A percentile compares a stretch with the other conserved stretches of the same genome.
Evolutionary conservation across 2,329 filamentous ascomycete genomes (phyloP).

Genomic region (Penicillium sp.): DNA sequence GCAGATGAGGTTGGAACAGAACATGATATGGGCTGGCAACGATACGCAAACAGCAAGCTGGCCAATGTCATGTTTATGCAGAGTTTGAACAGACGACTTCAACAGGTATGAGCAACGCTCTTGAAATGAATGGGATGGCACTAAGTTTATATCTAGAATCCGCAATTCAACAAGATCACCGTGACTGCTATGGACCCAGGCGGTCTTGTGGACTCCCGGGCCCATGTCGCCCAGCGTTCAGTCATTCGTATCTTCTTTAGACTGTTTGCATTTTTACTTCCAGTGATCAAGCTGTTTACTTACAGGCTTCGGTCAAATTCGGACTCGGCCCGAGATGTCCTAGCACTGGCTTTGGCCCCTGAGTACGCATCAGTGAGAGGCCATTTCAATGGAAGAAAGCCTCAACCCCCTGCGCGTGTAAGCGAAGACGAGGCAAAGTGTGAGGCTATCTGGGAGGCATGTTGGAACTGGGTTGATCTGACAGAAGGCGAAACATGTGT

Average conservation of each 20-base stretch:
- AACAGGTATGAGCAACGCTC: not conserved
- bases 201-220: conserved; percentile 9
- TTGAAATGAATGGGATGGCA: not conserved
- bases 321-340: conserved; percentile 1
- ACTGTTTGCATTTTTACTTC: not conserved
- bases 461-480: conserved; percentile 3
- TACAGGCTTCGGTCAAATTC: conserved; percentile 2
- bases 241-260: not conserved
- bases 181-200: conserved; percentile 14
- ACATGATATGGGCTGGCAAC: conserved; percentile 13
- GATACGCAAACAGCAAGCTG: conserved; percentile 13
- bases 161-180: conserved; percentile 1
- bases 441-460: conserved; percentile 6
- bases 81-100: conserved; percentile 8
- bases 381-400: conserved; percentile 1
- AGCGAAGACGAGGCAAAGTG: not conserved
- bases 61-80: conserved; percentile 16
- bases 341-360: conserved; percentile 1
- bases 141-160: not conserved
- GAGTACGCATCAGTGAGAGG: not conserved
- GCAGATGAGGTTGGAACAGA: conserved; percentile 4
- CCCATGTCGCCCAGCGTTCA: conserved; percentile 1
- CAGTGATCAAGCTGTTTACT: conserved; percentile 2
- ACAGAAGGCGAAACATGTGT: conserved; percentile 3
- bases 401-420: not conserved